phyloP scores from a whole-genome alignment of 1,284 basidiomycete genomes.

The Ustilago loliicola region DNA sequence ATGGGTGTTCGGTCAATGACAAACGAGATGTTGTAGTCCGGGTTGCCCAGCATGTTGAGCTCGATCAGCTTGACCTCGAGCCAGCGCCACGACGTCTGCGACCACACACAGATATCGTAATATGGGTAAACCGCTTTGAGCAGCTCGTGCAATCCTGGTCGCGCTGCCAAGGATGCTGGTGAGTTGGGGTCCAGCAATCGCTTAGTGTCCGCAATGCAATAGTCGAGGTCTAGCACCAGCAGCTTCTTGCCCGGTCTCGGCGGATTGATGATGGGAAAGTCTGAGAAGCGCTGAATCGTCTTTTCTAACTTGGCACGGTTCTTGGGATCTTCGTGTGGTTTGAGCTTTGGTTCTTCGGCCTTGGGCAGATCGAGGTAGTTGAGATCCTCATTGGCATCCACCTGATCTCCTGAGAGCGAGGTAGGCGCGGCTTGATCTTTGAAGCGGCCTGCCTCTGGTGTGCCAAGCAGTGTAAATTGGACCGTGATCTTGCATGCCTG shows the following conservation, averaged over 20 bases:
- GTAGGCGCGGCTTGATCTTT: conserved; percentile 76
- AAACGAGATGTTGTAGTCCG: conserved; percentile 52
- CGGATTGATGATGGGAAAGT: conserved; percentile 56
- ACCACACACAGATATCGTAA: conserved; percentile 67
- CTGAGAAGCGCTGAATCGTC: conserved; percentile 55
- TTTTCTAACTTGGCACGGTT: conserved; percentile 52
- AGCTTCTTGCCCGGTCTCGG: conserved; percentile 74
- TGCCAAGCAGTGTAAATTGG: conserved; percentile 59
- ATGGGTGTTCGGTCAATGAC: conserved; percentile 84
- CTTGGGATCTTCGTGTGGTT: conserved; percentile 40
- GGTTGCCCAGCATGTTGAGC: conserved; percentile 78
- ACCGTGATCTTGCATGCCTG: conserved; percentile 45
- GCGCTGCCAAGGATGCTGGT: conserved; percentile 80
- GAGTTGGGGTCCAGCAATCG: conserved; percentile 79
- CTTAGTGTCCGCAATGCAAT: conserved; percentile 72
- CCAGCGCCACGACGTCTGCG: conserved; percentile 86
- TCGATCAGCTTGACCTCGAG: conserved; percentile 90
- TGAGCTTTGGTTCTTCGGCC: conserved; percentile 16
- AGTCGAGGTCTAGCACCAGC: conserved; percentile 88
- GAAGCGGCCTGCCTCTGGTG: conserved; percentile 69
- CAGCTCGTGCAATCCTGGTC: conserved; percentile 87
- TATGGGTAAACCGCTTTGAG: conserved; percentile 67
- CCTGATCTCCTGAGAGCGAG: conserved; percentile 23
- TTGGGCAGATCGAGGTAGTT: conserved; percentile 41
- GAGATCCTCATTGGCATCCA: conserved; percentile 37